phyloP scores from a whole-genome alignment of 352 stramenopile genomes.

The Aphanomyces astaci region DNA sequence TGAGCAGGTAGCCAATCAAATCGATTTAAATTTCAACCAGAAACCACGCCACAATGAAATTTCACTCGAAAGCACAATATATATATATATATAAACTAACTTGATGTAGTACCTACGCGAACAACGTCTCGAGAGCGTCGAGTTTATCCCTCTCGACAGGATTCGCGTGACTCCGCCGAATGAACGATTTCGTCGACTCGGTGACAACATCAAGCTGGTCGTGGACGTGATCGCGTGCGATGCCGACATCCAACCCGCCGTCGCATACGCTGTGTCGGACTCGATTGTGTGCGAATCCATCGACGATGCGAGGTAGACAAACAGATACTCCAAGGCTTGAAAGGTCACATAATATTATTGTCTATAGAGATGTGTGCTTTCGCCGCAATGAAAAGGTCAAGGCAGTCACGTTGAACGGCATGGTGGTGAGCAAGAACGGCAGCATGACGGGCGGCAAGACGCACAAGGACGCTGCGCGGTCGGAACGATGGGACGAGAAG shows the following conservation, averaged over 20 bases:
- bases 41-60: too few species aligned
- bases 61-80: too few species aligned
- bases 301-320: constrained; percentile 74
- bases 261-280: constrained; percentile 93
- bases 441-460: constrained; percentile 97
- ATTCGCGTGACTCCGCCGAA: constrained; percentile 87
- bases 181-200: constrained; percentile 90
- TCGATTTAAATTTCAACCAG: too few species aligned
- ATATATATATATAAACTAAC: too few species aligned
- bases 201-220: constrained; percentile 88
- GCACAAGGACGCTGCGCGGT: constrained; percentile 69
- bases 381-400: constrained; percentile 78
- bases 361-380: constrained; percentile 54
- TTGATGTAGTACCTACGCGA: constrained; percentile 87
- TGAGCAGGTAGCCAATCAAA: too few species aligned
- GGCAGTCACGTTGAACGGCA: constrained; percentile 89
- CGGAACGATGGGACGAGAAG: constrained; percentile 89
- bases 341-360: neutral
- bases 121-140: constrained; percentile 88
- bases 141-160: constrained; percentile 96
- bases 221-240: constrained; percentile 95
- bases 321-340: too few species aligned
- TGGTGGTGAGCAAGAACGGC: constrained; percentile 96
- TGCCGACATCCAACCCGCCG: constrained; percentile 84
- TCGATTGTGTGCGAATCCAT: constrained; percentile 95